Percentiles rank a stretch among this genome's conserved stretches.
Conservation (phyloP, 768 basidiomycete species). For the Mycena amicta region DNA sequence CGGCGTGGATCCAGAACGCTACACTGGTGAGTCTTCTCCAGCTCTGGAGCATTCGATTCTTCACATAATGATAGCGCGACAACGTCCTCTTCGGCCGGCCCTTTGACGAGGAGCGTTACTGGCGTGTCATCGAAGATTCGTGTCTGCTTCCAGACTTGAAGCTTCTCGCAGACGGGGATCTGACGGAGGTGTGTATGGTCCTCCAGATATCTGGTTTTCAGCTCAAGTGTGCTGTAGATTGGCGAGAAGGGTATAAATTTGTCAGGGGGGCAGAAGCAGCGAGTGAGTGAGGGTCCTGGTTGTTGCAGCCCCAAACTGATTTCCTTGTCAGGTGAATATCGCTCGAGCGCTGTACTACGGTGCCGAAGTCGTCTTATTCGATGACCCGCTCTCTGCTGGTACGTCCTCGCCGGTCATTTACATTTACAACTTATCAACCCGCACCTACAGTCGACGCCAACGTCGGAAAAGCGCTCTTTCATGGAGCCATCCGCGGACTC, state of each 20-base stretch:
- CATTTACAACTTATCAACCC: not conserved
- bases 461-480: slow-evolving; percentile 69
- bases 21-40: slow-evolving; percentile 44
- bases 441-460: slow-evolving; percentile 60
- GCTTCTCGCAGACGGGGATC: slow-evolving; percentile 67
- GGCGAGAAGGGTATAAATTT: slow-evolving; percentile 50
- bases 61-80: slow-evolving; percentile 44
- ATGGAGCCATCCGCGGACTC: slow-evolving; percentile 57
- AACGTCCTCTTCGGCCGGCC: slow-evolving; percentile 70
- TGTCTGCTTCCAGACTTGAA: slow-evolving; percentile 66
- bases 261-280: slow-evolving; percentile 67
- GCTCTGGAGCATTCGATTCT: slow-evolving; percentile 32
- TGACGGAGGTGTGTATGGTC: slow-evolving; percentile 49
- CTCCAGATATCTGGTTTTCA: not conserved
- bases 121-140: slow-evolving; percentile 60
- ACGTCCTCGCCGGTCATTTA: slow-evolving; percentile 9
- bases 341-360: slow-evolving; percentile 70
- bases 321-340: slow-evolving; percentile 59
- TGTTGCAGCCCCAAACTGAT: too few relatives aligned
- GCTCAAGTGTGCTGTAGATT: too few relatives aligned
- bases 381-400: slow-evolving; percentile 69
- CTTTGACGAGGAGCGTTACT: slow-evolving; percentile 67
- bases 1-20: slow-evolving; percentile 77
- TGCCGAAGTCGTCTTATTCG: slow-evolving; percentile 62
- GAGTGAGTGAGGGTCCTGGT: too few relatives aligned